Conservation (phyloP, 768 basidiomycete genomes). For the Boletus vinaceobasis region DNA sequence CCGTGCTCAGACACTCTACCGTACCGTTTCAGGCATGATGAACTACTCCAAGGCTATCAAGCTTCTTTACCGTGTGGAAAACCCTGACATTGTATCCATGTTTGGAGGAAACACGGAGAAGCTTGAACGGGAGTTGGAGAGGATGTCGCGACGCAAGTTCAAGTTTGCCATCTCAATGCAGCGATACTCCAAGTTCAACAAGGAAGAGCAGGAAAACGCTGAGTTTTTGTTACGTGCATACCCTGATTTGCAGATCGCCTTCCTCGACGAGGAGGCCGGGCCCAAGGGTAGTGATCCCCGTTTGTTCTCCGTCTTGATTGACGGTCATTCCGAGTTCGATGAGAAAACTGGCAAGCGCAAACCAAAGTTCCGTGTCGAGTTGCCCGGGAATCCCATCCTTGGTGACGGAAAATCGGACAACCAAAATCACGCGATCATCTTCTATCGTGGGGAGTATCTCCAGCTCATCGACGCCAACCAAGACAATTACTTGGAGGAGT, state of each 20-base stretch:
- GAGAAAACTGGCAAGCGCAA: conserved; percentile 84
- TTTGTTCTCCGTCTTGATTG: conserved; percentile 90
- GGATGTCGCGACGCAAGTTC: conserved; percentile 97
- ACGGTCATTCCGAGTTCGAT: conserved; percentile 95
- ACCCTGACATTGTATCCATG: conserved; percentile 93
- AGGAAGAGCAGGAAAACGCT: conserved; percentile 97
- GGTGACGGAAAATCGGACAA: conserved; percentile 99
- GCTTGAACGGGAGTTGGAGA: conserved; percentile 92
- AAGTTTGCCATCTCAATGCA: conserved; percentile 99
- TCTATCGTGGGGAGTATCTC: conserved; percentile 98
- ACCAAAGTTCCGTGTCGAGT: conserved; percentile 96
- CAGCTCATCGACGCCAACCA: conserved; percentile 99
- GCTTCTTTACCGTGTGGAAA: conserved; percentile 96
- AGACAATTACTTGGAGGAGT: conserved; percentile 99
- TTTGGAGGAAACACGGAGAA: conserved; percentile 97
- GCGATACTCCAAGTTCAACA: conserved; percentile 98
- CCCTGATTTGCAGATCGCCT: conserved; percentile 97
- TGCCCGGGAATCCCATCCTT: conserved; percentile 97
- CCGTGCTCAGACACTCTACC: conserved; percentile 96
- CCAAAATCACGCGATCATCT: conserved; percentile 98
- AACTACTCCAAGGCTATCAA: conserved; percentile 99
- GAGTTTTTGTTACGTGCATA: conserved; percentile 97
- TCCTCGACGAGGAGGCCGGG: conserved; percentile 94
- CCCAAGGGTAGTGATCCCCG: conserved; percentile 83
- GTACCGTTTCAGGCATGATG: conserved; percentile 99